phyloP scores from a whole-genome alignment of 2,329 filamentous ascomycete genomes.

The Tolypocladium amazonense region DNA sequence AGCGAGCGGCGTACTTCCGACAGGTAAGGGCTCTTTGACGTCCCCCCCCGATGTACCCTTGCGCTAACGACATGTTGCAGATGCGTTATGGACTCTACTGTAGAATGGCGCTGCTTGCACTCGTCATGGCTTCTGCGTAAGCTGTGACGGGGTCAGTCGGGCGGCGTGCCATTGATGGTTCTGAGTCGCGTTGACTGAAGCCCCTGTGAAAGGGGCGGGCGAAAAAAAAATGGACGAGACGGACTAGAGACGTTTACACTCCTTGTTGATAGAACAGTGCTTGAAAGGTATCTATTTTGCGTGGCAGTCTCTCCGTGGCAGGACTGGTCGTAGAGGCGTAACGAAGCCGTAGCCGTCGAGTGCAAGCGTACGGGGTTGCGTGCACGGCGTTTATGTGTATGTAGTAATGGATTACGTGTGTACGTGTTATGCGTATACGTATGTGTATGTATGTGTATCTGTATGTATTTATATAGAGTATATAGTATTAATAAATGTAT shows the following conservation, averaged over 20 bases:
- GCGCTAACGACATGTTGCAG: slow-evolving; percentile 42
- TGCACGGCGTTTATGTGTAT: slow-evolving; percentile 8
- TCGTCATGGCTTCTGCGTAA: slow-evolving; percentile 57
- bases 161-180: neutral
- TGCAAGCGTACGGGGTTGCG: too few species aligned
- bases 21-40: slow-evolving; percentile 59
- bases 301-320: neutral
- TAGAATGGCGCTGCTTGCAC: slow-evolving; percentile 90
- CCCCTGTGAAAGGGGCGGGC: neutral
- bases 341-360: neutral
- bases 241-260: neutral
- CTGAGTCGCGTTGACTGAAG: neutral
- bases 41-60: neutral
- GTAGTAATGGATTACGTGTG: slow-evolving; percentile 1
- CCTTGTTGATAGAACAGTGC: slow-evolving; percentile 1
- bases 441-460: slow-evolving; percentile 1
- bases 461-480: neutral
- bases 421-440: neutral
- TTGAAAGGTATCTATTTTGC: neutral
- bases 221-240: neutral
- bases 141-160: neutral
- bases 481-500: neutral
- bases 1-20: slow-evolving; percentile 94
- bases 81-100: slow-evolving; percentile 98
- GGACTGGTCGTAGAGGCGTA: neutral